Evolutionary conservation across 345 rosid species (phyloP).

Genomic region (Moricandia arvensis): DNA sequence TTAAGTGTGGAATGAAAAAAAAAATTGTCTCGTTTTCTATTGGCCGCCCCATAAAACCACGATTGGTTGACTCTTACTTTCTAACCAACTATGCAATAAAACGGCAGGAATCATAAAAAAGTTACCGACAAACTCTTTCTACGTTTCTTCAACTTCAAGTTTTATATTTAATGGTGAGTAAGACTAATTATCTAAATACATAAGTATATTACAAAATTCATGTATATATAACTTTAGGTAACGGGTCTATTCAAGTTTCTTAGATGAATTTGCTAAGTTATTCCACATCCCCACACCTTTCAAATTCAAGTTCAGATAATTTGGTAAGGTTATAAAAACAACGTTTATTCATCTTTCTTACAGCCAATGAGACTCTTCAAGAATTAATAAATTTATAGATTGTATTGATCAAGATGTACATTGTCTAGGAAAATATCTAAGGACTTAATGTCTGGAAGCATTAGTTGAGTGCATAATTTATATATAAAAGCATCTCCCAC

Average conservation of each 20-base stretch:
- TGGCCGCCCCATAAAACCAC: neutral
- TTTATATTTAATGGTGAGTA: neutral
- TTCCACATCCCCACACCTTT: constrained; percentile 23
- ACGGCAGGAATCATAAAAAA: constrained; percentile 9
- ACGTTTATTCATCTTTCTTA: constrained; percentile 9
- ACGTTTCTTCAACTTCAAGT: constrained; percentile 13
- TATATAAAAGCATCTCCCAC: no score
- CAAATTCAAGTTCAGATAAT: constrained; percentile 23
- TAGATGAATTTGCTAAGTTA: constrained; percentile 11
- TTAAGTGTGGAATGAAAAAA: constrained; percentile 12
- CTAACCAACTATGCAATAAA: constrained; percentile 6
- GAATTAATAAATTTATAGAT: neutral
- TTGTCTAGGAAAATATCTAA: neutral
- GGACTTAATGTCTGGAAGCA: neutral
- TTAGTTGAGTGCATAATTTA: constrained; percentile 1
- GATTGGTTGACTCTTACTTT: neutral
- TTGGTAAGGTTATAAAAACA: constrained; percentile 18
- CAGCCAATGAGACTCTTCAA: neutral
- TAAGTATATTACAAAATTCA: neutral
- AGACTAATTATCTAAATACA: constrained; percentile 10
- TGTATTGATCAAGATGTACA: neutral
- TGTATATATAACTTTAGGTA: constrained; percentile 20
- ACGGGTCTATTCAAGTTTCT: constrained; percentile 31
- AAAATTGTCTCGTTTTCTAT: neutral
- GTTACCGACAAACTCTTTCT: constrained; percentile 17